Conservation (phyloP, 2,329 filamentous ascomycete species). For the Trichophyton mentagrophytes region DNA sequence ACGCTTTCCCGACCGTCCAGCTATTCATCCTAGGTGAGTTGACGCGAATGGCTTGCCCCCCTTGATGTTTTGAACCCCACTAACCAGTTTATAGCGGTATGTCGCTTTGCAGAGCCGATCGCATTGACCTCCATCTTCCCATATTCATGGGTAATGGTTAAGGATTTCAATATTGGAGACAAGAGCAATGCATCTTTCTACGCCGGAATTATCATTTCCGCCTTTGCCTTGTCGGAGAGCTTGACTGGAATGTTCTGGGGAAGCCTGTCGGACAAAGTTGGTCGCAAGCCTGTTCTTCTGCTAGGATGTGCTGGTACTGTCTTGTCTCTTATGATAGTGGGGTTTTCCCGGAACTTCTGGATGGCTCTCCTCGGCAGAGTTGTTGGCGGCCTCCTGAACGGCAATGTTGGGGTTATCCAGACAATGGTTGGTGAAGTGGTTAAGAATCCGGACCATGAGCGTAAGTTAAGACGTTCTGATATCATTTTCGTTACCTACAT, state of each 20-base stretch:
- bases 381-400: constrained; percentile 72
- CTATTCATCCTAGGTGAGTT: constrained; percentile 69
- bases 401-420: constrained; percentile 81
- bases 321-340: constrained; percentile 68
- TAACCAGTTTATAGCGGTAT: constrained; percentile 52
- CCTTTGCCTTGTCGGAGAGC: constrained; percentile 71
- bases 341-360: constrained; percentile 62
- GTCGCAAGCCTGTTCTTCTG: constrained; percentile 75
- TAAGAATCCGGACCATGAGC: constrained; percentile 72
- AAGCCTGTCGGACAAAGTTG: constrained; percentile 61
- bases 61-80: background rate
- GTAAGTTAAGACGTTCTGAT: constrained; percentile 21
- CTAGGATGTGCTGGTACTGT: constrained; percentile 65
- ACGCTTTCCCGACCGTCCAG: constrained; percentile 69
- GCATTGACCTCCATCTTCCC: constrained; percentile 88
- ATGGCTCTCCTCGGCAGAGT: constrained; percentile 70
- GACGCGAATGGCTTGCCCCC: background rate
- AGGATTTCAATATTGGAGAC: constrained; percentile 58
- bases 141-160: constrained; percentile 76
- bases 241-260: constrained; percentile 64
- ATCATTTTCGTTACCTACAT: background rate
- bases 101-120: constrained; percentile 83
- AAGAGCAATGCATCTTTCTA: constrained; percentile 73
- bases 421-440: constrained; percentile 95
- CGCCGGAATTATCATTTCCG: constrained; percentile 74